Base-by-base conservation (phyloP, 2,329 filamentous ascomycete genomes). In the Pseudogymnoascus sp. region DNA sequence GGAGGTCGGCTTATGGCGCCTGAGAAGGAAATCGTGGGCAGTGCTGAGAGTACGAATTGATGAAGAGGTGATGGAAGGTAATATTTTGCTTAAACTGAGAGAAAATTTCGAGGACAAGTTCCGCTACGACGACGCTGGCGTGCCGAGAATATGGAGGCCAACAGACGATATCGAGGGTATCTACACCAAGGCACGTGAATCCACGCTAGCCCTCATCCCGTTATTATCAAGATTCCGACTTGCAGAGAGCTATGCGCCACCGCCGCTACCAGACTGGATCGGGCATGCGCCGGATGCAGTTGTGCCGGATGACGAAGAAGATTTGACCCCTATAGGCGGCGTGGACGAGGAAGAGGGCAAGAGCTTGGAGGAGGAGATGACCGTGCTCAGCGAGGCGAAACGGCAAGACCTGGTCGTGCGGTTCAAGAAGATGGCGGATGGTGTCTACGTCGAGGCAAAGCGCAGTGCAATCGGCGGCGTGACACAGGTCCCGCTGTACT, bases 31-130 rank as follows among this genome's bases (percentile, higher is more conserved):
- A 81, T 95, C 91, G 66, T 99, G 95, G 95, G 88, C 88, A 42
- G 93, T 93, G 13, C 81, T 99, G 65, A 85, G 91, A 53, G 88
- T 91, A 65, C 95, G 91, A 79, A 89, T 99, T 66, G 93, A 97
- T 37, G 95, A 99, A 73, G 95, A 99, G 76, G 91, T 97, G 73
- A 96, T 96, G 86, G 95, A 97, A 77, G 93, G 93, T 71, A 99
- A 97, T 73, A 86, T 99, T 62, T 80, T 97, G 35, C 81, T 97
- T 69, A 99, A 99, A 80, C 84, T 99, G 61, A 86, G 95, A 37
- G 95, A 99, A 76, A 97, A 97, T 78, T 99, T 99, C 69, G 95
- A 99, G 77, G 95, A 99, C 79, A 97, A 96, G 77, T 99, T 99
- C 83, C 88, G 95, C 67, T 99, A 99, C 71, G 95, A 99, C 71